These are phyloP conservation scores for Arthrinium phaeospermum DNA, from an alignment of 2,329 filamentous ascomycete species.

Conservation along the genomic window DNA sequence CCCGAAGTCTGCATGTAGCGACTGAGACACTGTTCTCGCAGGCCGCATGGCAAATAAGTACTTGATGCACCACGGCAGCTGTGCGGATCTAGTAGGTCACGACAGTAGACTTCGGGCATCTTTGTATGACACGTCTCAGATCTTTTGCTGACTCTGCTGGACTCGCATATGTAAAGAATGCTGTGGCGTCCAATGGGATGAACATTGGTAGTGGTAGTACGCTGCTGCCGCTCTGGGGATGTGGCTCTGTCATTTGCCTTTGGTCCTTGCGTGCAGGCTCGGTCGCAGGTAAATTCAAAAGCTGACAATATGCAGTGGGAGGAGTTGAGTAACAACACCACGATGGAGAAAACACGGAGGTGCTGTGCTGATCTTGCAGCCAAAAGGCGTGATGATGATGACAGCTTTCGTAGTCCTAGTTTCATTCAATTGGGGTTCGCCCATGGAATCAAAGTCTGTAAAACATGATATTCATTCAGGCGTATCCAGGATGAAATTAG, in stretches of 20 bases:
- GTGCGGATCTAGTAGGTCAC: slow-evolving; percentile 26
- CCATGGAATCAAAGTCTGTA: no score
- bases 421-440: no score
- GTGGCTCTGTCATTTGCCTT: background rate
- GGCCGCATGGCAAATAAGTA: background rate
- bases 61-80: background rate
- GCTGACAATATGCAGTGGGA: background rate
- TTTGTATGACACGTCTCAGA: slow-evolving; percentile 26
- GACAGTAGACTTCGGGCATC: slow-evolving; percentile 27
- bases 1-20: background rate
- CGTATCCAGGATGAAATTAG: no score
- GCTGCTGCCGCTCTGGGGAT: background rate
- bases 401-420: background rate
- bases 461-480: background rate
- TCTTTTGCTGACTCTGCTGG: background rate
- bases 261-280: background rate
- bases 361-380: background rate
- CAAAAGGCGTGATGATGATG: background rate
- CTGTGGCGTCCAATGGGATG: background rate
- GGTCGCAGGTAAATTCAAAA: slow-evolving; percentile 1
- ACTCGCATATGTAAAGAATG: background rate
- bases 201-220: background rate
- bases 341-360: background rate
- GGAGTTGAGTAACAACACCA: background rate
- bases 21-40: background rate